Base-by-base conservation (phyloP, 1,284 basidiomycete species). In the Cutaneotrichosporon sp. region DNA sequence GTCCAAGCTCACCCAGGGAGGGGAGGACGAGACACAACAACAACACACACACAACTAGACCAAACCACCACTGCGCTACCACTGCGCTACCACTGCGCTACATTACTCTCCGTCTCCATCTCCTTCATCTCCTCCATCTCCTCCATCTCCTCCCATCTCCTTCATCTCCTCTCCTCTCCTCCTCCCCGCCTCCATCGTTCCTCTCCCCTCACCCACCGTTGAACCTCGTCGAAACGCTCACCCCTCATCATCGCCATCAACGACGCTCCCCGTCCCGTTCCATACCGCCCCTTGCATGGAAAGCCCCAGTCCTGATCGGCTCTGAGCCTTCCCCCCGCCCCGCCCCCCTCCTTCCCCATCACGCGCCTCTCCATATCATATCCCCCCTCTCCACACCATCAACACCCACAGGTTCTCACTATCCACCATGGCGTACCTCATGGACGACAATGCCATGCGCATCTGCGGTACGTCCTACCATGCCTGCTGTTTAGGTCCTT, bases 401-500 rank as follows among this genome's bases (percentile, higher is more conserved):
- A n/a, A 43, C 59, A 45, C 52, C 63, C 53, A 16, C 18, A 16
- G 22, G 1, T 18, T 14, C 34, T 13, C 50, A n/a, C 9, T 27
- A 10, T 11, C 29, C 56, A 59, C 24, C 36, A 66, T 66, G 64
- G 64, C 64, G n/a, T 66, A 66, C 33, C 59, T 66, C 33, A 60
- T 63, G 36, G 64, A 66, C 54, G 59, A 59, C 58, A 66, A 66
- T 63, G 64, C 64, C 50, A 66, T 66, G 64, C 64, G 64, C 61
- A 66, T 66, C 18, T 66, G 64, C 61, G 59, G 64, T 66, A 29
- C 24, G 64, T 58, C 29, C 16, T 5, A 24, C 6, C 16, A 11
- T 38, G 13, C 10, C 14, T 38, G 34, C 20, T 3, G 33, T 18
- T 13, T 38, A 0, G 8, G 16, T 13, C 49, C n/a, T 4, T 8